A percentile compares a stretch with the other conserved stretches of the same genome.
Evolutionary conservation across 179 eudicot genomes (phyloP).

Genomic region (Carnegiea gigantea): DNA sequence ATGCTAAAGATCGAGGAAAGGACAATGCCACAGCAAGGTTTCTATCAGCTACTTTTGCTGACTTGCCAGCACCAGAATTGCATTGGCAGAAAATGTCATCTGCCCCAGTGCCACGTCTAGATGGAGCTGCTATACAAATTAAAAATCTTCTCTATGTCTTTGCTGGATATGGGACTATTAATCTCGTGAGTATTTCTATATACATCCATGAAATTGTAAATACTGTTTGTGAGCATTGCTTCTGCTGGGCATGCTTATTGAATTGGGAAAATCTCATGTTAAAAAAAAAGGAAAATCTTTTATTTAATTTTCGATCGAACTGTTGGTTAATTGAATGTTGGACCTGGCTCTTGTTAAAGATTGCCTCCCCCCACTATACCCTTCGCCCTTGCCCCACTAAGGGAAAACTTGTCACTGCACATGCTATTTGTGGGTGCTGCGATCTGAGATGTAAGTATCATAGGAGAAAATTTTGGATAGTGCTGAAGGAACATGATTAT

Average conservation of each 20-base stretch:
- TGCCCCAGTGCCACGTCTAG: constrained; percentile 85
- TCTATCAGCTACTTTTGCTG: constrained; percentile 90
- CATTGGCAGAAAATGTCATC: constrained; percentile 85
- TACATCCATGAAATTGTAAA: neutral
- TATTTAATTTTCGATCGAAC: neutral
- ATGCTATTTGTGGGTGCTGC: neutral
- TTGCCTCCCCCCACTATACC: neutral
- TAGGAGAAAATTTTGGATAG: neutral
- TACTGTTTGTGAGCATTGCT: neutral
- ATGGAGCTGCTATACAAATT: constrained; percentile 94
- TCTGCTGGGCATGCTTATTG: neutral
- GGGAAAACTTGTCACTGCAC: neutral
- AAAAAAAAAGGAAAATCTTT: neutral
- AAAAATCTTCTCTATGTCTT: constrained; percentile 79
- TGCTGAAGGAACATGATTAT: neutral
- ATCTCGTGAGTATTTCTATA: constrained; percentile 51
- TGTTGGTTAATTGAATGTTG: neutral
- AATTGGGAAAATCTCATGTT: neutral
- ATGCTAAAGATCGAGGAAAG: constrained; percentile 32
- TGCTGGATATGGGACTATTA: constrained; percentile 93
- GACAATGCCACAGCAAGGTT: constrained; percentile 40
- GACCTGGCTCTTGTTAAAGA: neutral
- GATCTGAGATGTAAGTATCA: neutral
- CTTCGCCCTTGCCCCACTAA: too few relatives aligned
- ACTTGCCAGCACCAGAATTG: constrained; percentile 71